Conservation (phyloP, 495 filamentous ascomycete genomes). For the Aspergillus avenaceus region DNA sequence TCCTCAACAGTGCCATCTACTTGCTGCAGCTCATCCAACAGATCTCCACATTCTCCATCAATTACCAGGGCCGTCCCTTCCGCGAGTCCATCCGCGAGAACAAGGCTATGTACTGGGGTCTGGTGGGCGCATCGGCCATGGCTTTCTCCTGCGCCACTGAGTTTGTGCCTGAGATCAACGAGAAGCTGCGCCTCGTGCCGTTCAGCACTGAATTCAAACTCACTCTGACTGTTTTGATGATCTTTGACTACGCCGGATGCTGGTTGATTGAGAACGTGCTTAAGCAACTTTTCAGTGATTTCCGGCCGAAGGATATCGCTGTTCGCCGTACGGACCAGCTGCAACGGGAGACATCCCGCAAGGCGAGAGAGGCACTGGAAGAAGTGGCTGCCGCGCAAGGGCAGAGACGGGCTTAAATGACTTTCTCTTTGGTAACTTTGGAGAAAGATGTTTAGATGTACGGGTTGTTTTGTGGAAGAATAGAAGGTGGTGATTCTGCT, state of each 20-base stretch:
- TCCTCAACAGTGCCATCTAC: constrained; percentile 96
- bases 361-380: constrained; percentile 55
- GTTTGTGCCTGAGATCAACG: constrained; percentile 91
- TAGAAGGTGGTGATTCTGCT: background rate
- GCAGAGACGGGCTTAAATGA: constrained; percentile 27
- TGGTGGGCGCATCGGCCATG: constrained; percentile 79
- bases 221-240: constrained; percentile 80
- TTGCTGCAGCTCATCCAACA: constrained; percentile 98
- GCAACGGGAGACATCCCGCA: constrained; percentile 65
- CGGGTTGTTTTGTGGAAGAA: constrained; percentile 3
- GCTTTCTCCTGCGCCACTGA: constrained; percentile 97
- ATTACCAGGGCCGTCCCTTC: constrained; percentile 98
- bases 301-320: constrained; percentile 91
- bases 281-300: constrained; percentile 86
- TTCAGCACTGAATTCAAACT: constrained; percentile 88
- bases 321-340: constrained; percentile 81
- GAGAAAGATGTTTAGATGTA: constrained; percentile 15
- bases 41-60: constrained; percentile 98
- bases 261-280: constrained; percentile 85
- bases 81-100: constrained; percentile 94
- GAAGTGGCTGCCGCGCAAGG: constrained; percentile 52
- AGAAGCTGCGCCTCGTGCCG: constrained; percentile 88
- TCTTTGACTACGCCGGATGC: constrained; percentile 84
- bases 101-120: constrained; percentile 95
- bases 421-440: constrained; percentile 13